Percentiles rank a stretch among this genome's conserved stretches.
These are phyloP conservation scores for Taphrina pruni DNA, from an alignment of 1,139 yeast species.

Conservation along the genomic window DNA sequence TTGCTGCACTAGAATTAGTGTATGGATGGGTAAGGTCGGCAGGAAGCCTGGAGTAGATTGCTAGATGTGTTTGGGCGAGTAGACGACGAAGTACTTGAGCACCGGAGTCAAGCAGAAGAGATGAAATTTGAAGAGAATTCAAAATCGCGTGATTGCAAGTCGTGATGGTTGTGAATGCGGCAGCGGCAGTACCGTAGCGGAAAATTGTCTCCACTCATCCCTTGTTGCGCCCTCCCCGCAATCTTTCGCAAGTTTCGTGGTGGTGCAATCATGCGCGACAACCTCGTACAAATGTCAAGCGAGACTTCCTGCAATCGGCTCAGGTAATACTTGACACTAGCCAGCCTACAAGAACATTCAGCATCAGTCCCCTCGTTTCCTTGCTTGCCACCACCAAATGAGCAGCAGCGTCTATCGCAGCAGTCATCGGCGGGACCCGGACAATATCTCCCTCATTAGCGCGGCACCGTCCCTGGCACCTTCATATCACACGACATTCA, in stretches of 20 bases:
- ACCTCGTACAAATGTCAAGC: background rate
- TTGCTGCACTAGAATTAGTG: too few species aligned
- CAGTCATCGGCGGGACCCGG: constrained; percentile 18
- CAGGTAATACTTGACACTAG: too few species aligned
- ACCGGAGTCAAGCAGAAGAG: too few species aligned
- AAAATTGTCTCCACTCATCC: background rate
- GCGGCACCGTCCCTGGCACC: constrained; percentile 27
- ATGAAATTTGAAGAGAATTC: too few species aligned
- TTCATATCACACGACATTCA: constrained; percentile 23
- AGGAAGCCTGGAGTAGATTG: too few species aligned
- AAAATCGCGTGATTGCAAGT: too few species aligned
- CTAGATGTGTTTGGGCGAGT: background rate
- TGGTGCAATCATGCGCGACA: constrained; percentile 6
- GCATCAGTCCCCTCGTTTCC: too few species aligned
- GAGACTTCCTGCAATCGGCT: too few species aligned
- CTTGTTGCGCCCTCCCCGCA: background rate
- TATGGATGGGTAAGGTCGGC: too few species aligned
- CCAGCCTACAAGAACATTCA: too few species aligned
- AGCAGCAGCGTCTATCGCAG: constrained; percentile 9
- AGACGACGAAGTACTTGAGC: background rate
- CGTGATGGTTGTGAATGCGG: too few species aligned
- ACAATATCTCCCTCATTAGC: constrained; percentile 25
- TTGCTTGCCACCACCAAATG: background rate
- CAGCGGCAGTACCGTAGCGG: too few species aligned
- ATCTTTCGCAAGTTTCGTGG: background rate